A percentile compares a stretch with the other conserved stretches of the same genome.
Evolutionary conservation across 805 yeast species (phyloP).

Genomic region (Scheffersomyces spartinae): DNA sequence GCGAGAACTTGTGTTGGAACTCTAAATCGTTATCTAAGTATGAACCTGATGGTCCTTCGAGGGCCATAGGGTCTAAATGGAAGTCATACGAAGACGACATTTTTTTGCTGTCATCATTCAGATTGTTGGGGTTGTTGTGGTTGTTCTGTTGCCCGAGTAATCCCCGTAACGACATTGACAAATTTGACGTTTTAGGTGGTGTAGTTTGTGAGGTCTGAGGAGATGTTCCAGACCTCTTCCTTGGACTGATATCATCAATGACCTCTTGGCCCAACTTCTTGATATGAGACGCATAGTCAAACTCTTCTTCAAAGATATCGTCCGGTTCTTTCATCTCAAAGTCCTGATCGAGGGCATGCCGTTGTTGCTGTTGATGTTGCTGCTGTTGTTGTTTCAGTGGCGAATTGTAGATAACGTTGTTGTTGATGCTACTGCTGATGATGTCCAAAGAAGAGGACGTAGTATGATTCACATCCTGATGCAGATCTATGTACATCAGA

Average conservation of each 20-base stretch:
- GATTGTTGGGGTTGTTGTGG: constrained; percentile 3
- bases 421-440: no score
- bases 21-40: constrained; percentile 1
- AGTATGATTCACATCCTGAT: no score
- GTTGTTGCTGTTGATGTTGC: background rate
- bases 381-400: background rate
- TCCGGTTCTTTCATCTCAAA: constrained; percentile 1
- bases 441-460: no score
- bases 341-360: background rate
- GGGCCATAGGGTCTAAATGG: constrained; percentile 35
- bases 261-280: constrained; percentile 39
- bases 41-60: constrained; percentile 26
- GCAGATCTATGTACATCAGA: no score
- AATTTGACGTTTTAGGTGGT: background rate
- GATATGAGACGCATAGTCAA: constrained; percentile 56
- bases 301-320: constrained; percentile 19
- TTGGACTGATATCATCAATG: constrained; percentile 3
- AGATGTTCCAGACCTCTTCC: constrained; percentile 11
- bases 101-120: no score
- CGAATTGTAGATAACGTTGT: no score
- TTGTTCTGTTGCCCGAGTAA: constrained; percentile 2
- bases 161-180: background rate
- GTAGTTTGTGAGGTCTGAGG: background rate
- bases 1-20: constrained; percentile 2
- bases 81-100: constrained; percentile 18